A percentile compares a stretch with the other conserved stretches of the same genome.
phyloP scores from a whole-genome alignment of 1,284 basidiomycete species.

The Naganishia cerealis region DNA sequence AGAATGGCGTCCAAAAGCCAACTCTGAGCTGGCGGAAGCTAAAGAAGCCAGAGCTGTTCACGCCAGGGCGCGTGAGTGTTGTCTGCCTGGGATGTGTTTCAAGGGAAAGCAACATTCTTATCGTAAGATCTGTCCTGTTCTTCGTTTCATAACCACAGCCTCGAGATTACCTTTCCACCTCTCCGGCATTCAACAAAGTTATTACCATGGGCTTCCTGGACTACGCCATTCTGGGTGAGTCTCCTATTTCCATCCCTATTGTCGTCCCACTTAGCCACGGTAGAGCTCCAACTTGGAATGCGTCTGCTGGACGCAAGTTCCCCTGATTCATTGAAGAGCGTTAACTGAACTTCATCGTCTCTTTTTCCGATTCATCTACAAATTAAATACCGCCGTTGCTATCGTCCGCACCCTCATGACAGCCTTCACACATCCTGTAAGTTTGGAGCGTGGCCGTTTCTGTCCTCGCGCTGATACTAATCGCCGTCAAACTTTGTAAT shows the following conservation, averaged over 20 bases:
- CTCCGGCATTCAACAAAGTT: background rate
- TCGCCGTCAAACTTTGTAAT: background rate
- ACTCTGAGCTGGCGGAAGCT: background rate
- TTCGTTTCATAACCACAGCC: no score
- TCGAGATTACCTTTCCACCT: background rate
- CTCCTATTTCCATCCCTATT: background rate
- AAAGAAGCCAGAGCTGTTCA: no score
- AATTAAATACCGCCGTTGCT: background rate
- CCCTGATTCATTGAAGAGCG: background rate
- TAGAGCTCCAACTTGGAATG: background rate
- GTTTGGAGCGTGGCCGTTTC: background rate
- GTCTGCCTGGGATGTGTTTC: no score
- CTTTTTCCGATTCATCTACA: background rate
- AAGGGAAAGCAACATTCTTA: no score
- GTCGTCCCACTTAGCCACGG: background rate
- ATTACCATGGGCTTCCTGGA: constrained; percentile 44
- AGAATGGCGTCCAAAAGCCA: background rate
- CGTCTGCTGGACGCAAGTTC: no score
- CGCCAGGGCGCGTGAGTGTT: no score
- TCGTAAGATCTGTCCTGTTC: background rate
- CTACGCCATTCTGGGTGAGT: constrained; percentile 44
- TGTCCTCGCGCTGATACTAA: background rate
- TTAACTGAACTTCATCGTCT: background rate
- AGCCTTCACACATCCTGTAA: constrained; percentile 34
- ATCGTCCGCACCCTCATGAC: background rate